A percentile compares a stretch with the other conserved stretches of the same genome.
These are phyloP conservation scores for Ophiognomonia clavigignenti-juglandacearum DNA, from an alignment of 2,329 filamentous ascomycete genomes.

Conservation along the genomic window DNA sequence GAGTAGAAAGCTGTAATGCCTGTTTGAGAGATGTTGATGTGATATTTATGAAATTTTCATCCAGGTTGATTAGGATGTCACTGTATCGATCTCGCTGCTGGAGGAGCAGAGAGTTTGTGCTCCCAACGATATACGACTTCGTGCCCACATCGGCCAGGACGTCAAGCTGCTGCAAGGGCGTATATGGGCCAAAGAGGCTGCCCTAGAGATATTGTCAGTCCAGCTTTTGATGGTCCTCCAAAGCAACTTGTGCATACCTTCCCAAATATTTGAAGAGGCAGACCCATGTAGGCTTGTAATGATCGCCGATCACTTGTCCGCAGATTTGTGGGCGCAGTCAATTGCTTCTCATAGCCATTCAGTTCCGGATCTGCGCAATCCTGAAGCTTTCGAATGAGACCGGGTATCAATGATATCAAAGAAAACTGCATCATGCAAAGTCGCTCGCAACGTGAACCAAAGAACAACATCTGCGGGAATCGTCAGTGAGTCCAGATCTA, in stretches of 20 bases:
- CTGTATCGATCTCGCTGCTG: conserved; percentile 95
- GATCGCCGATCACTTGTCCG: conserved; percentile 90
- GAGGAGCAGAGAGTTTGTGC: conserved; percentile 88
- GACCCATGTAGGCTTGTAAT: conserved; percentile 86
- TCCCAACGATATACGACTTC: conserved; percentile 95
- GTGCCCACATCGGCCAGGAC: conserved; percentile 89
- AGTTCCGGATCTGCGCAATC: conserved; percentile 94
- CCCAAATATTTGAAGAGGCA: conserved; percentile 92
- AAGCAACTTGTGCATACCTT: conserved; percentile 51
- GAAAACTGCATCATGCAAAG: conserved; percentile 99
- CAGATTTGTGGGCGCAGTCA: conserved; percentile 75
- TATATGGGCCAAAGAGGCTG: conserved; percentile 93
- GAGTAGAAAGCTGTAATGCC: conserved; percentile 73
- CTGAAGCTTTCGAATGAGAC: conserved; percentile 83
- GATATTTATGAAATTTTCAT: conserved; percentile 81
- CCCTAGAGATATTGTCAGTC: conserved; percentile 48
- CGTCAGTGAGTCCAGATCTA: neutral
- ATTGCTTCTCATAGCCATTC: conserved; percentile 71
- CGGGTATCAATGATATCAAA: conserved; percentile 89
- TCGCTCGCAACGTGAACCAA: conserved; percentile 90
- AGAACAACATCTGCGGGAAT: conserved; percentile 81
- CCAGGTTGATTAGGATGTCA: conserved; percentile 93
- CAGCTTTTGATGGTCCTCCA: neutral
- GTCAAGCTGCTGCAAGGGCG: conserved; percentile 91
- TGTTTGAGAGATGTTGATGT: conserved; percentile 72